Conservation (phyloP, 441 rosid species). For the Lepidium campestre region DNA sequence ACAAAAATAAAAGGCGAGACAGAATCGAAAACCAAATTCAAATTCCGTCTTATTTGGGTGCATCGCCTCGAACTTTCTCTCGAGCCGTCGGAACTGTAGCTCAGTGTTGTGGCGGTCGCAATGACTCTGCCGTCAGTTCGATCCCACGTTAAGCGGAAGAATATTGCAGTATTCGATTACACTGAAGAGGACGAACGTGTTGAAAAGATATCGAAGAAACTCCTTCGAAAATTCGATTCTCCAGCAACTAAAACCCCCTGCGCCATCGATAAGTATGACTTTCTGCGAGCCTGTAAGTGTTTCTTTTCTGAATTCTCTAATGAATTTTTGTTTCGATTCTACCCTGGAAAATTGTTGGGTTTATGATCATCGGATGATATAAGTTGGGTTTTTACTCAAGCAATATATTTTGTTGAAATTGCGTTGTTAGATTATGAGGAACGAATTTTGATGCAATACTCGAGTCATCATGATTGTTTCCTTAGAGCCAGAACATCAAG, state of each 20-base stretch:
- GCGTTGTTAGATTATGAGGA: neutral
- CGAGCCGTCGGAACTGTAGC: neutral
- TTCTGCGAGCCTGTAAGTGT: constrained; percentile 44
- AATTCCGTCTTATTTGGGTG: neutral
- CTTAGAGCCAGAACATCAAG: neutral
- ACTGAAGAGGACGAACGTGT: constrained; percentile 41
- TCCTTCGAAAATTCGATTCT: constrained; percentile 22
- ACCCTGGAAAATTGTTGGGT: neutral
- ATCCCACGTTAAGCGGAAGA: constrained; percentile 1
- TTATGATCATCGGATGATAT: neutral
- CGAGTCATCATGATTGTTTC: neutral
- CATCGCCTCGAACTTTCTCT: constrained; percentile 8
- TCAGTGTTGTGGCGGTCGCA: neutral
- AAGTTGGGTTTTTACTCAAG: neutral
- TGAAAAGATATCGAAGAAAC: constrained; percentile 29
- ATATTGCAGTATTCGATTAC: constrained; percentile 41
- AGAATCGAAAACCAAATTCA: neutral
- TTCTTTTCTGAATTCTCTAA: neutral
- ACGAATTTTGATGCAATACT: neutral
- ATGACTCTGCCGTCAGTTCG: constrained; percentile 31
- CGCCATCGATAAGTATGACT: constrained; percentile 34
- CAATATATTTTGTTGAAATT: neutral
- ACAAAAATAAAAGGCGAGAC: no score
- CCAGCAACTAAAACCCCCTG: constrained; percentile 17
- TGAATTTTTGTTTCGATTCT: neutral